Base-by-base conservation (phyloP, 139 green algal species). In the Zygnema cylindricum region DNA sequence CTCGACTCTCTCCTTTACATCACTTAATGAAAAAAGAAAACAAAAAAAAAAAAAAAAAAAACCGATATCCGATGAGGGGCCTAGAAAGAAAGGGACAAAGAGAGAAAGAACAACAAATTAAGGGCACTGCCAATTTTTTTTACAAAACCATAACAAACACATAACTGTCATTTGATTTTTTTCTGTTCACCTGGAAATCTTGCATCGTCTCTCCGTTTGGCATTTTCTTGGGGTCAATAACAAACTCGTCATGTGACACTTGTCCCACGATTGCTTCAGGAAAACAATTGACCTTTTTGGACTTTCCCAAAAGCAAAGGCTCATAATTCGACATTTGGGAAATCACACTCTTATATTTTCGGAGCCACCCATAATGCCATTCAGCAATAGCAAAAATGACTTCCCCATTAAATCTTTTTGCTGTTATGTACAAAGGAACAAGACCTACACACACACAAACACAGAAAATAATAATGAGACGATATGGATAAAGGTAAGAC, bases 311-410 rank as follows among this genome's bases (percentile, higher is more conserved):
- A 38, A 81, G 73, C 73, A 16, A 16, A 38, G 22, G 16, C 16
- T 35, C 16, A 38, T 81, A 39, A 16, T 39, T 16, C 16, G 73
- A 42, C 73, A 81, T 81, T 38, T 16, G 16, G 16, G 21, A 35
- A 16, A 81, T 11, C 73, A 16, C 36, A 35, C 22, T 16, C 73
- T 16, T 22, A 16, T 16, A 16, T 16, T 21, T 39, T 23, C 33
- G 77, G 35, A 49, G 33, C 77, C 77, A 84, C 30, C 77, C 49
- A 7, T 39, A 23, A 33, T 54, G 35, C n/a, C n/a, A 35, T 33
- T 84, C 77, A 35, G n/a, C 33, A 7, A 84, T 55, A 3, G 55
- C 35, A 3, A 84, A 16, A 54, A 84, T 33, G 77, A 84, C 77
- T 3, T 84, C 77, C 2, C 77, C 25, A 2, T 43, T 54, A 7